Base-by-base conservation (phyloP, 768 basidiomycete species). In the Suillus brevipes region DNA sequence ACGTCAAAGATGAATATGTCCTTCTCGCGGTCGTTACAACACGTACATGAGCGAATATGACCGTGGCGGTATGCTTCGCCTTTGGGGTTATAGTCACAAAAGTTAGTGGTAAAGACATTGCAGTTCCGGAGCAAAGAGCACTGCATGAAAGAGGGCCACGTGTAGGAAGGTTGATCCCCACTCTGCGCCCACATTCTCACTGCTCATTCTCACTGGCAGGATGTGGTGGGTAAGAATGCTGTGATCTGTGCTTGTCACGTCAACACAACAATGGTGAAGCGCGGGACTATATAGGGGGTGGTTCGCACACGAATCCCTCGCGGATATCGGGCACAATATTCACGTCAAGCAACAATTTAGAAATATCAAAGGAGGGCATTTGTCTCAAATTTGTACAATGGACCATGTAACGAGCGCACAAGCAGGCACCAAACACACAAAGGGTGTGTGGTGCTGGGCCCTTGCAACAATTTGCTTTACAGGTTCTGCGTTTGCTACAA, bases 41-140 rank as follows among this genome's bases (percentile, higher is more conserved):
- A 67, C 89, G 69, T 71, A 92, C 93, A 82, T 95, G 94, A 40
- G 92, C 78, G 76, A 95, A 92, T 71, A 95, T 89, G 67, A 95
- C 85, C 1, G 92, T 94, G 6, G 92, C 90, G 7, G 89, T 87
- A 75, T 95, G 94, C 68, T 84, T 87, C 34, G 80, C 69, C 42
- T 78, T 68, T 4, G 90, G 79, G 31, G 85, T 78, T 38, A 89
- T 78, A 34, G 80, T 80, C 65, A 88, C 72, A 71, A 74, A 82
- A 70, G 84, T 83, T 61, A 88, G 78, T 13, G 77, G 68, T 52
- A 52, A 7, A 37, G 58, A 59, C 37, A 40, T 28, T 10, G 12
- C 18, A 56, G 12, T 28, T 40, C 4, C 18, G 5, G 58, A 42
- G 12, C 18, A 28, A 28, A 59, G 38, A 20, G 2, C 25, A 28